phyloP scores from a whole-genome alignment of 1,284 basidiomycete species.

The Cystobasidium pallidum region DNA sequence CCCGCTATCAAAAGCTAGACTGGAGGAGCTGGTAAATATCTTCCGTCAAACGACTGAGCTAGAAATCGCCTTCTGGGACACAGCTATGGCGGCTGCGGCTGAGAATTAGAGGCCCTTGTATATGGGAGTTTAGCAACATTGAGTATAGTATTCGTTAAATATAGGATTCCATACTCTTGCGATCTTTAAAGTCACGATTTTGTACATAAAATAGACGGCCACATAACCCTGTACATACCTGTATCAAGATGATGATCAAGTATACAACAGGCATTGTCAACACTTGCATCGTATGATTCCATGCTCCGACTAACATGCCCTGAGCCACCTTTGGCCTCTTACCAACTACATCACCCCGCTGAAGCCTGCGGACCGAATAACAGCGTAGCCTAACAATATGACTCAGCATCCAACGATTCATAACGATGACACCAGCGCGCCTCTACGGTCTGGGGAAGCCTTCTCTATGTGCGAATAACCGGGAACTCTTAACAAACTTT shows the following conservation, averaged over 20 bases:
- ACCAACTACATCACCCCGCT: too few relatives aligned
- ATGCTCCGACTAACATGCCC: too few relatives aligned
- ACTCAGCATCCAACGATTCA: neutral
- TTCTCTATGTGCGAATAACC: neutral
- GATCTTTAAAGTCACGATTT: too few relatives aligned
- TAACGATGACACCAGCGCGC: neutral
- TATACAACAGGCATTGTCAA: too few relatives aligned
- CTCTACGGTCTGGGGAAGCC: neutral
- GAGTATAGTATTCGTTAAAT: too few relatives aligned
- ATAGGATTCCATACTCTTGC: too few relatives aligned
- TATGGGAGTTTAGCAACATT: neutral
- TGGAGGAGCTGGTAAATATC: conserved; percentile 70
- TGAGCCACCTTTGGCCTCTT: too few relatives aligned
- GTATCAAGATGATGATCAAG: too few relatives aligned
- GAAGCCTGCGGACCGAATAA: too few relatives aligned
- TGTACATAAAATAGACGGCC: too few relatives aligned
- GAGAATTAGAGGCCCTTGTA: neutral
- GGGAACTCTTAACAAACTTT: neutral
- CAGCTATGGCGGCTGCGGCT: conserved; percentile 9
- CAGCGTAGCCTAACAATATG: neutral
- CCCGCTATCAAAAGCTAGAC: conserved; percentile 66
- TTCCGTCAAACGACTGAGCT: conserved; percentile 78
- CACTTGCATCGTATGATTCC: too few relatives aligned
- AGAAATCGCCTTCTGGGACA: conserved; percentile 87
- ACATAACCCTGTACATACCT: too few relatives aligned